A percentile compares a stretch with the other conserved stretches of the same genome.
Conservation (phyloP, 1,284 basidiomycete species). For the Abortiporus biennis region DNA sequence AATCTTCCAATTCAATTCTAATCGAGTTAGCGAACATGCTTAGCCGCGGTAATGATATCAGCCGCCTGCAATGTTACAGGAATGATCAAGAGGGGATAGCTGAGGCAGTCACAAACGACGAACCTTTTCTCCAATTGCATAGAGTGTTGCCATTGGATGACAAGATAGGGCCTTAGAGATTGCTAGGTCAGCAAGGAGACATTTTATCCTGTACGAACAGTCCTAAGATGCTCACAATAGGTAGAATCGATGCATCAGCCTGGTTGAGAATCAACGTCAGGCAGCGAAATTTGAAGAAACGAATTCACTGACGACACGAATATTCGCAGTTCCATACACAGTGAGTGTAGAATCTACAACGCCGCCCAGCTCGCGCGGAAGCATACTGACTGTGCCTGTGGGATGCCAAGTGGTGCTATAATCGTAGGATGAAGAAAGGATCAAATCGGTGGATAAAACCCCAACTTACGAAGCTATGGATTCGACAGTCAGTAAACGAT, state of each 20-base stretch:
- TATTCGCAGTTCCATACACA: constrained; percentile 31
- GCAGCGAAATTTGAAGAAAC: constrained; percentile 11
- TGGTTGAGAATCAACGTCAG: no score
- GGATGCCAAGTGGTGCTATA: background rate
- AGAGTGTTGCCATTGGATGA: background rate
- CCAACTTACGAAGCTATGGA: background rate
- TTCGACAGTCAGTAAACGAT: background rate
- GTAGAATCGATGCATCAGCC: background rate
- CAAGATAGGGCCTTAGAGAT: no score
- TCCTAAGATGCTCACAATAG: background rate
- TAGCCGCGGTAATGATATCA: no score
- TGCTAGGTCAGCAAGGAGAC: no score
- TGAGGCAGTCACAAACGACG: background rate
- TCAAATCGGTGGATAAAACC: background rate
- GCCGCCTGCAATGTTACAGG: background rate
- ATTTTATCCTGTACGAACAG: background rate
- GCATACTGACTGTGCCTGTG: constrained; percentile 21
- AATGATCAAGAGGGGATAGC: background rate
- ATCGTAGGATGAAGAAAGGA: no score
- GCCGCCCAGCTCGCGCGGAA: constrained; percentile 20
- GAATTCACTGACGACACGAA: constrained; percentile 28
- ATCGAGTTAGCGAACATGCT: no score
- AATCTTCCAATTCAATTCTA: no score
- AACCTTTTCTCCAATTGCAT: background rate
- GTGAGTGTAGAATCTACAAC: constrained; percentile 27